phyloP scores from a whole-genome alignment of 495 filamentous ascomycete genomes.

The Aspergillus cavernicola region DNA sequence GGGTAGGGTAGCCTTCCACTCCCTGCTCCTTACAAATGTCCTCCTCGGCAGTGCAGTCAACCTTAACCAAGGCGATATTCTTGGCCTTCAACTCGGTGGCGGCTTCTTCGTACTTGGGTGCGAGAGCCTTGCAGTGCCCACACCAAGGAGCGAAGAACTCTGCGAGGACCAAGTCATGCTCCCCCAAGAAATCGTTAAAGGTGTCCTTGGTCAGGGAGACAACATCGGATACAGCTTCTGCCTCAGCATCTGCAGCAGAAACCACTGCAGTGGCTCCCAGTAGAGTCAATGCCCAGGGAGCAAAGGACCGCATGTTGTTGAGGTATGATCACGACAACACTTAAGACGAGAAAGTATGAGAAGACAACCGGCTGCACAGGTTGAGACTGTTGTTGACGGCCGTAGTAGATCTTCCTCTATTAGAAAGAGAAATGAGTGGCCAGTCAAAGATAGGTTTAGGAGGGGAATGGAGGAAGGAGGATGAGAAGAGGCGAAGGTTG shows the following conservation, averaged over 20 bases:
- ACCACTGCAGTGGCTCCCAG: conserved; percentile 56
- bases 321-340: conserved; percentile 5
- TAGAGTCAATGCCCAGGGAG: conserved; percentile 55
- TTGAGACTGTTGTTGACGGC: not conserved
- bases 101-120: conserved; percentile 88
- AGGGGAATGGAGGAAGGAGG: conserved; percentile 4
- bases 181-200: conserved; percentile 79
- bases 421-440: not conserved
- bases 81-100: conserved; percentile 94
- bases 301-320: conserved; percentile 54
- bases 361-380: not conserved
- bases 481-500: conserved; percentile 10
- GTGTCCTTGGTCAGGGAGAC: conserved; percentile 77
- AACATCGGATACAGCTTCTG: conserved; percentile 66
- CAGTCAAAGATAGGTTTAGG: not conserved
- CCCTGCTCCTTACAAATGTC: conserved; percentile 86
- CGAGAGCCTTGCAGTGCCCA: conserved; percentile 96
- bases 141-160: conserved; percentile 99
- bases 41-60: conserved; percentile 93
- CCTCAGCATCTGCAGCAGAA: conserved; percentile 57
- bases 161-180: conserved; percentile 83
- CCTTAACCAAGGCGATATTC: conserved; percentile 85
- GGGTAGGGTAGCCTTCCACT: conserved; percentile 94
- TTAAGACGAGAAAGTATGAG: not conserved
- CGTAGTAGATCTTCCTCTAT: not conserved